These are phyloP conservation scores for Graphilbum fragrans DNA, from an alignment of 2,329 filamentous ascomycete genomes.

Conservation along the genomic window DNA sequence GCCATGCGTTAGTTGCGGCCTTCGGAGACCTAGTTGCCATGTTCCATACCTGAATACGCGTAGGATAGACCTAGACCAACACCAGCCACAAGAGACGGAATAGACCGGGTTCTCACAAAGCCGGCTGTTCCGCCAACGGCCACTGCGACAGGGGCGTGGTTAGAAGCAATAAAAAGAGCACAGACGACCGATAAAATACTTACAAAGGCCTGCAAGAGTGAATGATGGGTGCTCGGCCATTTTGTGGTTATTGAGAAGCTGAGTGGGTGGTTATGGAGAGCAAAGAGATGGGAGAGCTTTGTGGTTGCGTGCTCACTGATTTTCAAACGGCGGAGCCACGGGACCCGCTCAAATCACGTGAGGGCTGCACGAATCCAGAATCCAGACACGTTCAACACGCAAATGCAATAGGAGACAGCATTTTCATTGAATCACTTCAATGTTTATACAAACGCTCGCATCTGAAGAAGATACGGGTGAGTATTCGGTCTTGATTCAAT, in stretches of 20 bases:
- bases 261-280: not conserved
- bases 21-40: not conserved
- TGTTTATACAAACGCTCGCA: too few relatives aligned
- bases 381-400: too few relatives aligned
- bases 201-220: conserved; percentile 3
- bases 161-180: not conserved
- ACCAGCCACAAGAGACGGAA: conserved; percentile 1
- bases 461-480: too few relatives aligned
- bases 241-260: not conserved
- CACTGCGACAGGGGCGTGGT: not conserved
- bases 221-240: conserved; percentile 3
- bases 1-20: not conserved
- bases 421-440: too few relatives aligned
- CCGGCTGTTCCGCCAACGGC: conserved; percentile 1
- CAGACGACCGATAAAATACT: not conserved
- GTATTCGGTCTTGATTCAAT: too few relatives aligned
- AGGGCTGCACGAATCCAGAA: too few relatives aligned
- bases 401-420: too few relatives aligned
- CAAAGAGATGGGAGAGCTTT: not conserved
- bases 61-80: not conserved
- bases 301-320: not conserved
- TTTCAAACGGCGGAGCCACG: too few relatives aligned
- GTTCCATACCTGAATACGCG: not conserved
- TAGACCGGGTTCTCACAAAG: conserved; percentile 1
- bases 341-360: too few relatives aligned